Base-by-base conservation (phyloP, 2,329 filamentous ascomycete species). In the Laburnicola sp. region DNA sequence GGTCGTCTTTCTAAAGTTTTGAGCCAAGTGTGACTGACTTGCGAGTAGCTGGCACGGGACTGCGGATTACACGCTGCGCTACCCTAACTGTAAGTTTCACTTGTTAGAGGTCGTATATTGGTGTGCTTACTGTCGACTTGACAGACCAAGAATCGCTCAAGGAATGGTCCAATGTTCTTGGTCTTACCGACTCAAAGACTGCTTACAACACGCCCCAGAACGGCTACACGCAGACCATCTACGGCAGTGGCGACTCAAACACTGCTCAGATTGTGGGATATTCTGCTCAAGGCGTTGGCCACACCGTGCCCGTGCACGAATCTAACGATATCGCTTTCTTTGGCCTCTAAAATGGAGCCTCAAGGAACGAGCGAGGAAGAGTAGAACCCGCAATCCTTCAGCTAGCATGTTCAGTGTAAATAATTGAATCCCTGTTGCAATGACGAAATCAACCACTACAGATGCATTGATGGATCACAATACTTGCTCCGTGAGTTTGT, bases 141-240 rank as follows among this genome's bases (percentile, higher is more conserved):
- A 11, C 23, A 57, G 55, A 60, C 47, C 52, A 40, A 6, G 67
- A 69, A 51, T 51, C 60, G 39, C 45, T 70, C 36, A 68, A 68
- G 56, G 47, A 69, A 37, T 70, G 67, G 67, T 61, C 57, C 8
- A 60, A 61, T 3, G 37, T 69, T 6, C 53, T 60, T 28, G 61
- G 57, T 3, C 56, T 66, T 6, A 44, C 49, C 0, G 56, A 53
- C n/a, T 40, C 53, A 2, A 53, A 43, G 36, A 63, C 60, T 16
- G 39, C 39, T 2, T 56, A 60, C 23, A 65, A 68, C 36, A 60
- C 51, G 1, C 67, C 62, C 1, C 54, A 62, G 42, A 57, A 40
- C 21, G 63, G 59, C 1, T 68, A 64, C 34, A 70, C 59, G 21
- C 43, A 62, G 55, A 64, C 60, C 9, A 57, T 63, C 3, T 70